Percentiles rank a stretch among this genome's conserved stretches.
These are phyloP conservation scores for Groenewaldozyma salmanticensis DNA, from an alignment of 805 yeast genomes.

Conservation along the genomic window DNA sequence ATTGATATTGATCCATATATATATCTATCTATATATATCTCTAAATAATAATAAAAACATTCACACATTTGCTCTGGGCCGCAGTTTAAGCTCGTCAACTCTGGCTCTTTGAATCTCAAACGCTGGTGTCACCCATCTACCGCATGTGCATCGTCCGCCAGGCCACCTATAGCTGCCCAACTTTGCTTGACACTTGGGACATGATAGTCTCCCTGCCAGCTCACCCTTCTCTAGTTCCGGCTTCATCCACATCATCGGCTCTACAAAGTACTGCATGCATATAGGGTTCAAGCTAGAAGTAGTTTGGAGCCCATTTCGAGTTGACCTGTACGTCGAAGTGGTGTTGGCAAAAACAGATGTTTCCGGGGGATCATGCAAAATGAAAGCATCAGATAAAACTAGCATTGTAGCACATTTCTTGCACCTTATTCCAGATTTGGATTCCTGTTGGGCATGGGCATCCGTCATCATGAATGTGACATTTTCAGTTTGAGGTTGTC, in stretches of 20 bases:
- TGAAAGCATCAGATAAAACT: slow-evolving; percentile 53
- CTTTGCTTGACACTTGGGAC: slow-evolving; percentile 78
- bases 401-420: slow-evolving; percentile 68
- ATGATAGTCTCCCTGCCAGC: slow-evolving; percentile 75
- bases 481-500: slow-evolving; percentile 1
- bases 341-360: too few species aligned
- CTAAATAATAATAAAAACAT: too few species aligned
- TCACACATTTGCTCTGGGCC: not conserved
- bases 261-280: slow-evolving; percentile 82
- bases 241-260: slow-evolving; percentile 91
- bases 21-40: not conserved
- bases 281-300: slow-evolving; percentile 16
- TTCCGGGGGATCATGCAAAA: slow-evolving; percentile 55
- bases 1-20: not conserved
- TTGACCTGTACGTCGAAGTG: slow-evolving; percentile 9
- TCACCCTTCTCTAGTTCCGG: slow-evolving; percentile 61
- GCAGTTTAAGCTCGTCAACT: slow-evolving; percentile 49
- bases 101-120: slow-evolving; percentile 71
- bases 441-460: slow-evolving; percentile 1
- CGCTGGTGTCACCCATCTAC: slow-evolving; percentile 92
- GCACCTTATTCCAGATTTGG: slow-evolving; percentile 43
- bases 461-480: not conserved
- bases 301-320: slow-evolving; percentile 16
- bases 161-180: slow-evolving; percentile 93
- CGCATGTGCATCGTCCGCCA: slow-evolving; percentile 90